These are phyloP conservation scores for Mitragyna speciosa DNA, from an alignment of 257 asterid genomes.

Conservation along the genomic window DNA sequence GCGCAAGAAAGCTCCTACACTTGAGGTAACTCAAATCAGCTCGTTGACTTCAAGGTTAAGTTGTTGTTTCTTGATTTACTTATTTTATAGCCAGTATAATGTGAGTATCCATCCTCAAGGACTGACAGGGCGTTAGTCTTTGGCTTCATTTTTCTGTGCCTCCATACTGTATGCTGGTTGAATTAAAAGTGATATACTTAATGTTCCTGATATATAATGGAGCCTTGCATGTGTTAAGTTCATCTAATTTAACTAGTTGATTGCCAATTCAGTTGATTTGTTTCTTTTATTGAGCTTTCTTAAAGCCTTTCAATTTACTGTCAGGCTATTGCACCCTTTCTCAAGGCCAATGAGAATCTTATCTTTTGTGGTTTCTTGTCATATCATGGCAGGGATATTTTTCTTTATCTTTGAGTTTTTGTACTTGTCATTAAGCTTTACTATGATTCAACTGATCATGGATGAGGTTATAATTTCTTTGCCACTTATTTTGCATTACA, in stretches of 20 bases:
- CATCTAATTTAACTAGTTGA: no score
- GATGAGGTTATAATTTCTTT: not conserved
- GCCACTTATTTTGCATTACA: not conserved
- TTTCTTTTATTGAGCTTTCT: not conserved
- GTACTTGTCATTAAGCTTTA: not conserved
- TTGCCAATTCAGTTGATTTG: not conserved
- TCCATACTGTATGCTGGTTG: no score
- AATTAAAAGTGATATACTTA: no score
- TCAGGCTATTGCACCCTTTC: not conserved
- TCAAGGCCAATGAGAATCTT: not conserved
- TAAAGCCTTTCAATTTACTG: not conserved
- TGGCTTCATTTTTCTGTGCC: no score
- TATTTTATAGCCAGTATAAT: no score
- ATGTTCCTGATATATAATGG: no score
- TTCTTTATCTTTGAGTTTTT: not conserved
- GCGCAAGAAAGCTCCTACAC: constrained; percentile 83
- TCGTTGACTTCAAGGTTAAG: no score
- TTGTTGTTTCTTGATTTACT: no score
- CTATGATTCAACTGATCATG: not conserved
- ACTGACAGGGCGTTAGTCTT: no score
- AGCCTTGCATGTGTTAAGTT: no score
- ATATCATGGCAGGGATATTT: not conserved
- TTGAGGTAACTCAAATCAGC: constrained; percentile 54
- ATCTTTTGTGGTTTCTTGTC: not conserved
- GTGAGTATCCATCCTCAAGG: no score